Conservation (phyloP, 2,329 filamentous ascomycete genomes). For the Xylariaceae sp. region DNA sequence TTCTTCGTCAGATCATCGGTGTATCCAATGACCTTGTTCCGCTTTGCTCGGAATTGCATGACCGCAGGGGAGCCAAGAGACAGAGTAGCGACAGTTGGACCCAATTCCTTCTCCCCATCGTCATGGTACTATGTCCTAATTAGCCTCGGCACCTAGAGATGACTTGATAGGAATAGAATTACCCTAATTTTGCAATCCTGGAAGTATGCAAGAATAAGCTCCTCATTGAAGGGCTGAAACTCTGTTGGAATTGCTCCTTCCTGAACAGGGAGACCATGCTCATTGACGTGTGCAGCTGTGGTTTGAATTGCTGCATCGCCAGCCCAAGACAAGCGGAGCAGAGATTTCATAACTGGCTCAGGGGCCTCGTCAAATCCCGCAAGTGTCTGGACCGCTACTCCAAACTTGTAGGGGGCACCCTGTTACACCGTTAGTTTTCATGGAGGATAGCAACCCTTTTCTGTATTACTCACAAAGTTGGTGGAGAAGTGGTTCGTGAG, state of each 20-base stretch:
- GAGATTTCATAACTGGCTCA: constrained; percentile 49
- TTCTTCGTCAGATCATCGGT: constrained; percentile 35
- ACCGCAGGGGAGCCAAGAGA: constrained; percentile 60
- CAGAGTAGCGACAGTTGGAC: constrained; percentile 63
- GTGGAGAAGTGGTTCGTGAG: constrained; percentile 55
- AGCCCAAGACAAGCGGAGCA: constrained; percentile 60
- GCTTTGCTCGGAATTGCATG: constrained; percentile 63
- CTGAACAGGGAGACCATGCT: constrained; percentile 1
- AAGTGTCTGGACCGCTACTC: constrained; percentile 54
- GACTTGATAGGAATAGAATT: constrained; percentile 28
- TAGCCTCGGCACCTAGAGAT: neutral
- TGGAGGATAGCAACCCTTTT: neutral
- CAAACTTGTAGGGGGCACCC: constrained; percentile 69
- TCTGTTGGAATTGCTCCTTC: constrained; percentile 28
- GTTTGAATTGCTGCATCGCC: constrained; percentile 44
- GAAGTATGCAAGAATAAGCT: constrained; percentile 65
- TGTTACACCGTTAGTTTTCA: constrained; percentile 38
- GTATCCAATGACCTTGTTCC: constrained; percentile 27
- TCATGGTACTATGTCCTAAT: constrained; percentile 57
- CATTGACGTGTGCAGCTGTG: constrained; percentile 24
- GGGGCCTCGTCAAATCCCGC: constrained; percentile 54
- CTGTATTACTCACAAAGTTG: constrained; percentile 51
- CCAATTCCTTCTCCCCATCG: constrained; percentile 65
- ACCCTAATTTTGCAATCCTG: constrained; percentile 60
- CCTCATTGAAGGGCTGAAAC: constrained; percentile 61